Evolutionary conservation across 495 filamentous ascomycete species (phyloP).

Genomic region (Apodospora peruviana): DNA sequence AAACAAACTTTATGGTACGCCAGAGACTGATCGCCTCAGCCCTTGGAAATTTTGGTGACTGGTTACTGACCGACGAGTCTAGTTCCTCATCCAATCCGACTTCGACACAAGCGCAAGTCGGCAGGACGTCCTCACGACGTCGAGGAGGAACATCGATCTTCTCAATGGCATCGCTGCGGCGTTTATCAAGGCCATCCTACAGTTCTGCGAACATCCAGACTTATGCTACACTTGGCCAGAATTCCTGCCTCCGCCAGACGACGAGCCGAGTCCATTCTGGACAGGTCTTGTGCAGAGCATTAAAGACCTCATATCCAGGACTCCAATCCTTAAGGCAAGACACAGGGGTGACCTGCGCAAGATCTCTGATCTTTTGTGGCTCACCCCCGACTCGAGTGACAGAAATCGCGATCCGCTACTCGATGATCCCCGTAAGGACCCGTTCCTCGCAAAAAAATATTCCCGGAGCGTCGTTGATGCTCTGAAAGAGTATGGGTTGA

Average conservation of each 20-base stretch:
- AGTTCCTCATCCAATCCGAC: slow-evolving; percentile 46
- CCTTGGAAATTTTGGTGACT: background rate
- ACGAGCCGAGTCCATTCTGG: slow-evolving; percentile 4
- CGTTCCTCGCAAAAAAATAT: background rate
- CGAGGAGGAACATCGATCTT: slow-evolving; percentile 18
- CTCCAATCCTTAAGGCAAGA: background rate
- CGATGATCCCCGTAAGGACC: background rate
- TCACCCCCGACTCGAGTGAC: background rate
- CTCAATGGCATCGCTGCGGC: slow-evolving; percentile 19
- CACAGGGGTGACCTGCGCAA: background rate
- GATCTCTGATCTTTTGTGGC: background rate
- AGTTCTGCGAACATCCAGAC: slow-evolving; percentile 19
- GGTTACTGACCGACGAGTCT: too few relatives aligned
- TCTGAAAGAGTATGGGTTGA: background rate
- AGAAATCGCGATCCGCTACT: background rate
- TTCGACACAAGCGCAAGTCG: slow-evolving; percentile 41
- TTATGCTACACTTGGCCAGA: slow-evolving; percentile 26
- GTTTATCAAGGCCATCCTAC: slow-evolving; percentile 20
- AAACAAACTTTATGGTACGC: slow-evolving; percentile 26
- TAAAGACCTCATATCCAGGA: background rate
- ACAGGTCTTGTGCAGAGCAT: background rate
- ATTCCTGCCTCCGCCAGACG: slow-evolving; percentile 18
- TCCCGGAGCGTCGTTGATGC: background rate
- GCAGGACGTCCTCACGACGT: slow-evolving; percentile 29
- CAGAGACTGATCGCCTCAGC: too few relatives aligned